Evolutionary conservation across 257 asterid genomes (phyloP).

Genomic region (Petunia axillaris): DNA sequence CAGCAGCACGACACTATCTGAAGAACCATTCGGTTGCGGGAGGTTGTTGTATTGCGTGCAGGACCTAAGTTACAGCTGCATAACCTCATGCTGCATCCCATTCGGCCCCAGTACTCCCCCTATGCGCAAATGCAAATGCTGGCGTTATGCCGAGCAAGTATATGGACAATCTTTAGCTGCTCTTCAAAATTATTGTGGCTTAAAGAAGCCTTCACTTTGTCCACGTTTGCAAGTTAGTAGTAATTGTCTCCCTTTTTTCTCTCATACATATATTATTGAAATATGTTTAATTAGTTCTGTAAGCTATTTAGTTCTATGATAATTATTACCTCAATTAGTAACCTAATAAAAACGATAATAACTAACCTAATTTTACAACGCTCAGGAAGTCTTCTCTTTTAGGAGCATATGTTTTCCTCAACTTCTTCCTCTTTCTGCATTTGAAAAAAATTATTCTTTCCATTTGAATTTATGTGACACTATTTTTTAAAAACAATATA

Average conservation of each 20-base stretch:
- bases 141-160: not conserved
- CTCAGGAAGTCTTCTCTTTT: too few species aligned
- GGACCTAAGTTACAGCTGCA: not conserved
- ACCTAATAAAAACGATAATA: too few species aligned
- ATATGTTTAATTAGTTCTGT: too few species aligned
- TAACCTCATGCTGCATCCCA: not conserved
- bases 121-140: not conserved
- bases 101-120: not conserved
- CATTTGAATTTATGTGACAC: too few species aligned
- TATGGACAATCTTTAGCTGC: not conserved
- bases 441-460: too few species aligned
- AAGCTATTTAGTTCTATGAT: too few species aligned
- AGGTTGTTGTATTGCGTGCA: not conserved
- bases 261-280: not conserved
- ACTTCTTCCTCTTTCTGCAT: too few species aligned
- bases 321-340: too few species aligned
- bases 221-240: not conserved
- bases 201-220: not conserved
- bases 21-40: not conserved
- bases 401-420: too few species aligned
- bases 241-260: not conserved
- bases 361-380: too few species aligned
- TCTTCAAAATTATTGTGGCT: conserved; percentile 4
- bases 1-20: not conserved
- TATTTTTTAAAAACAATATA: too few species aligned